Percentiles rank a stretch among this genome's conserved stretches.
phyloP scores from a whole-genome alignment of 2,329 filamentous ascomycete genomes.

The Alternaria brassicicola region DNA sequence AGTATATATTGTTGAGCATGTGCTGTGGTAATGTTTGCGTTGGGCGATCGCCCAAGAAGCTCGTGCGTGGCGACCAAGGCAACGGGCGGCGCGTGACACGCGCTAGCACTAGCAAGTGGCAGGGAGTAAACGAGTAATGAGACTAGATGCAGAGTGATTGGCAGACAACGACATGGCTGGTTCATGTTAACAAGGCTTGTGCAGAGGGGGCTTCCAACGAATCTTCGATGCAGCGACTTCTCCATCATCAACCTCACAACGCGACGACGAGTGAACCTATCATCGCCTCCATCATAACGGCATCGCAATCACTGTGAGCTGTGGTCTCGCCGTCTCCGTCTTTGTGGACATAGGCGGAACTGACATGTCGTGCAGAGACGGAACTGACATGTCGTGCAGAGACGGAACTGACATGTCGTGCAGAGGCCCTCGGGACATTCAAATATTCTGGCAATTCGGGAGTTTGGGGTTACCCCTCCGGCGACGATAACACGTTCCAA shows the following conservation, averaged over 20 bases:
- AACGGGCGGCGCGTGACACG: not conserved
- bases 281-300: not conserved
- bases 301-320: not conserved
- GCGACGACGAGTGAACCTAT: not conserved
- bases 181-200: not conserved
- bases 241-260: not conserved
- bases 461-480: not conserved
- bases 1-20: not conserved
- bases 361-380: not conserved
- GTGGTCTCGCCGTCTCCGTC: not conserved
- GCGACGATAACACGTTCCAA: not conserved
- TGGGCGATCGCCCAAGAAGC: not conserved
- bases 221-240: not conserved
- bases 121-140: not conserved
- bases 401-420: not conserved
- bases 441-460: not conserved
- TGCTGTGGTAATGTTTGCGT: not conserved
- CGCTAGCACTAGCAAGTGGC: not conserved
- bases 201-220: not conserved
- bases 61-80: constrained; percentile 1
- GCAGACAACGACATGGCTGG: not conserved
- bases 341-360: not conserved
- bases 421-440: not conserved
- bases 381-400: too few species aligned
- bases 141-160: not conserved